Evolutionary conservation across 2,329 filamentous ascomycete species (phyloP), one percentile per base, ranked within the genome.

Genomic region (Fusarium marasasianum): DNA sequence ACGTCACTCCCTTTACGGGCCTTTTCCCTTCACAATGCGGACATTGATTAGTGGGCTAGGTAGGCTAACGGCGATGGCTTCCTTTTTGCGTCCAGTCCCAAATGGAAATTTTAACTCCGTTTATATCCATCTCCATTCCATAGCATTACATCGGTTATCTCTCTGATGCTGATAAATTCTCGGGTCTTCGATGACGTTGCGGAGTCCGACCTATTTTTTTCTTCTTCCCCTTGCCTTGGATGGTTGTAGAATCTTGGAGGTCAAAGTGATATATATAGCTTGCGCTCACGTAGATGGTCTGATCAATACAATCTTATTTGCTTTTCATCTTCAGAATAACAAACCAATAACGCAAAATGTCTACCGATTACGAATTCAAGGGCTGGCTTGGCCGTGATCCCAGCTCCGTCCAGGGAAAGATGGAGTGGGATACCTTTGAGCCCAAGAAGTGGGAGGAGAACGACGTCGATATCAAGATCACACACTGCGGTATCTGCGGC

Each of bases 401-500:
- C 26, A 80, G 82, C 13, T 78, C 84, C 22, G 79, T 78, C 73
- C 77, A 88, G 5, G 87, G 87, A 58, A 87, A 88, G 71, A 88
- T 88, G 86, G 78, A 82, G 61, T 88, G 87, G 86, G 83, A 81
- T 45, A 79, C 86, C 62, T 91, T 88, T 68, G 84, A 89, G 80
- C 90, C 90, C 59, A 92, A 92, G 84, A 82, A 83, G 50, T 92
- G 89, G 88, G 86, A 89, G 55, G 90, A 92, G 78, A 87, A 86
- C 60, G 89, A 92, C 71, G 83, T 92, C 66, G 91, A 92, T 79
- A 90, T 92, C 76, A 83, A 89, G 79, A 82, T 92, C 76, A 87
- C 88, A 3, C 90, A 92, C 82, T 92, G 90, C 79, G 90, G 90
- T 66, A 86, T 92, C 78, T 92, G 90, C 80, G 90, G 88, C 44